Base-by-base conservation (phyloP, 331 rosid genomes). In the Malus hybrid region DNA sequence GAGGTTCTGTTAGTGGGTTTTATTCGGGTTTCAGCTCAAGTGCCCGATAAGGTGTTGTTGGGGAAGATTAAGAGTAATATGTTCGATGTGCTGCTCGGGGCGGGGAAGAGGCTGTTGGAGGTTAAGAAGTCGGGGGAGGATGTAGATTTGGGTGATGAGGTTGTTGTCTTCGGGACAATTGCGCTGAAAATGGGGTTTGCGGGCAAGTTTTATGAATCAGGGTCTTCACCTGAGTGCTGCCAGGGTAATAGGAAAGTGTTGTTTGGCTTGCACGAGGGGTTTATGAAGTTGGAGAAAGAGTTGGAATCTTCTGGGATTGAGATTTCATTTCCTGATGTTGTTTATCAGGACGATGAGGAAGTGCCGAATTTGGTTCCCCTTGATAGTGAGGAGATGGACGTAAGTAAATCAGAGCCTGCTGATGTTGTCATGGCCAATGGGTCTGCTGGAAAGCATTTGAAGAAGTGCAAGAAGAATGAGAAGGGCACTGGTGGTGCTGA, bases 181-280 rank as follows among this genome's bases (percentile, higher is more conserved):
- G 87, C 89, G 0, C 74, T 92, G 81, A 75, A 61, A 0, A 86
- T 84, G 90, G 88, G 85, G 18, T 90, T 92, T 75, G 81, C 96
- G 15, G 22, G 63, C 2, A 88, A 74, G 86, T 86, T 90, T 58
- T 93, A 75, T 82, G 98, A 92, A 12, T 46, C 87, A 81, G 99
- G 93, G 55, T 93, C 97, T 78, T 85, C 96, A 15, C 75, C 82
- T 57, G 93, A 84, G 42, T 95, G 97, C 75, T 52, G 68, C 60
- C 99, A 95, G 84, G 98, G 98, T 32, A 95, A 89, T 78, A 84
- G 99, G 63, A 95, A 90, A 82, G 77, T 84, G 52, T 29, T 95
- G 72, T 88, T 89, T 83, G 87, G 80, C 24, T 20, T 92, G 70
- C 93, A 90, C 36, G 90, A 90, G 44, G 93, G 81, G 71, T 95